These are phyloP conservation scores for Blumeria hordei DNA, from an alignment of 2,329 filamentous ascomycete species.

Conservation along the genomic window DNA sequence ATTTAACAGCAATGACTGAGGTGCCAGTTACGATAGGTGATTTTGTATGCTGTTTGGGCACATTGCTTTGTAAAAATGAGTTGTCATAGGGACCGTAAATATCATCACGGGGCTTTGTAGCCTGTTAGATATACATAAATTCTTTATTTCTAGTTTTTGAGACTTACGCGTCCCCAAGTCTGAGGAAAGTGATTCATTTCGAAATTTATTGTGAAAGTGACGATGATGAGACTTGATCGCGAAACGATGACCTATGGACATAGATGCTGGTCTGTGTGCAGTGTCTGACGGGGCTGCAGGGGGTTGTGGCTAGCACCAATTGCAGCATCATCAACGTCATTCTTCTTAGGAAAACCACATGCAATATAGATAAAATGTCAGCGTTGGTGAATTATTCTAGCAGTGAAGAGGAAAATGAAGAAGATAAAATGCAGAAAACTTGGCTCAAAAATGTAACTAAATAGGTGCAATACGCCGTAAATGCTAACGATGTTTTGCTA, in stretches of 20 bases:
- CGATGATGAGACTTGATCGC: not conserved
- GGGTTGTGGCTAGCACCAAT: too few species aligned
- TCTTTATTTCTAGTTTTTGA: not conserved
- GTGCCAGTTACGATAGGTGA: constrained; percentile 88
- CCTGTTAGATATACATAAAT: constrained; percentile 16
- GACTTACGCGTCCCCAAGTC: constrained; percentile 46
- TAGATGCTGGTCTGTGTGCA: too few species aligned
- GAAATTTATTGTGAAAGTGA: not conserved
- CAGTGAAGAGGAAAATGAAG: constrained; percentile 16
- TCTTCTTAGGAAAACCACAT: too few species aligned
- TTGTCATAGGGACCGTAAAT: constrained; percentile 84
- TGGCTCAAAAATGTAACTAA: too few species aligned
- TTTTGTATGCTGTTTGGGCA: constrained; percentile 70
- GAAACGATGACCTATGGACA: too few species aligned
- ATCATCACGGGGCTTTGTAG: constrained; percentile 69
- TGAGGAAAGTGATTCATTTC: constrained; percentile 49
- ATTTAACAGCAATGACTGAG: constrained; percentile 86
- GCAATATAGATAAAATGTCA: constrained; percentile 8
- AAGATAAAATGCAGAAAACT: too few species aligned
- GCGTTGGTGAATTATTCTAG: constrained; percentile 18
- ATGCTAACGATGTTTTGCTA: too few species aligned
- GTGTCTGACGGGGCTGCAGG: too few species aligned
- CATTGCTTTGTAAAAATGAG: constrained; percentile 51
- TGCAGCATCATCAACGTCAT: too few species aligned
- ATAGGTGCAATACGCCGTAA: too few species aligned